Conservation (phyloP, 164 flowering plant species). For the Houttuynia cordata region DNA sequence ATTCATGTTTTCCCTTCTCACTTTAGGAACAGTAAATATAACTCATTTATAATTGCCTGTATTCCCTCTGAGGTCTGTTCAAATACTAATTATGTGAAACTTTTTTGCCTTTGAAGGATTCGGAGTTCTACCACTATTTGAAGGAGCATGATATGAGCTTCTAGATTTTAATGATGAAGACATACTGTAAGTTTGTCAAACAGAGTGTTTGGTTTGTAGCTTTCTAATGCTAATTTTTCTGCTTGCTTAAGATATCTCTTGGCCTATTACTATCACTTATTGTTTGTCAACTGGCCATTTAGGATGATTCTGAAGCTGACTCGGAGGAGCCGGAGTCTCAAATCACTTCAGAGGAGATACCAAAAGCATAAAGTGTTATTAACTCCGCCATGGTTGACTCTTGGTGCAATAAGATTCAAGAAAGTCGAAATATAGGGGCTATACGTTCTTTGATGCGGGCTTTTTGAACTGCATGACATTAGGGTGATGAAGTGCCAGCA, state of each 20-base stretch:
- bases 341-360: slow-evolving; percentile 16
- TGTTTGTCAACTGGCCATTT: neutral
- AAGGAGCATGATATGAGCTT: slow-evolving; percentile 75
- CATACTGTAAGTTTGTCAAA: slow-evolving; percentile 32
- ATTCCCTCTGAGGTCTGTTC: neutral
- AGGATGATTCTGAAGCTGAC: slow-evolving; percentile 17
- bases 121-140: slow-evolving; percentile 75
- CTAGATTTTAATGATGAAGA: slow-evolving; percentile 64
- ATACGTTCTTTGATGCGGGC: slow-evolving; percentile 65
- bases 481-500: slow-evolving; percentile 64
- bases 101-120: slow-evolving; percentile 46
- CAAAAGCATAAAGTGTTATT: slow-evolving; percentile 32
- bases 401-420: slow-evolving; percentile 49
- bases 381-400: slow-evolving; percentile 78
- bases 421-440: slow-evolving; percentile 42
- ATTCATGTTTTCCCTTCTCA: too few relatives aligned
- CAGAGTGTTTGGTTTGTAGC: neutral
- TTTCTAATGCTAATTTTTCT: neutral
- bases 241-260: neutral
- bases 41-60: too few relatives aligned
- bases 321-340: slow-evolving; percentile 10
- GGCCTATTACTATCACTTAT: neutral
- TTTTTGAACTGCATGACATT: slow-evolving; percentile 75
- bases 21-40: too few relatives aligned
- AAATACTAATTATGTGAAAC: neutral